A percentile compares a stretch with the other conserved stretches of the same genome.
Conservation (phyloP, 2,329 filamentous ascomycete species). For the Leptosphaerulina australis region DNA sequence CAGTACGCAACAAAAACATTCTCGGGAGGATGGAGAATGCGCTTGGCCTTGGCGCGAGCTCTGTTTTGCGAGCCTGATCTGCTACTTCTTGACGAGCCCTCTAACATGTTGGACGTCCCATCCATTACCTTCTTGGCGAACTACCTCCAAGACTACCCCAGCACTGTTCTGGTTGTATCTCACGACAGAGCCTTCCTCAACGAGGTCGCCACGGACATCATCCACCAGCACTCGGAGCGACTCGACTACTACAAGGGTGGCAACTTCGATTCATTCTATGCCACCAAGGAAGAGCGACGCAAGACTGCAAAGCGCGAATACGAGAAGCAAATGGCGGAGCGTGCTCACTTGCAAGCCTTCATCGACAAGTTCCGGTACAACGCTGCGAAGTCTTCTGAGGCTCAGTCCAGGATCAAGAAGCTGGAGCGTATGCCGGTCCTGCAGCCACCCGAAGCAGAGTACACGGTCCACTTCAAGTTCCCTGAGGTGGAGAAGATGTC, state of each 20-base stretch:
- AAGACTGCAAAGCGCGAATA: slow-evolving; percentile 98
- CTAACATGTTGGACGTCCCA: slow-evolving; percentile 99
- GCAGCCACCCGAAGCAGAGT: slow-evolving; percentile 88
- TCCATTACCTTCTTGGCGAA: slow-evolving; percentile 97
- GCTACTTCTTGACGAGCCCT: slow-evolving; percentile 95
- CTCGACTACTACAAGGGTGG: slow-evolving; percentile 98
- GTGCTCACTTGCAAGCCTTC: slow-evolving; percentile 92
- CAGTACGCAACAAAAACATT: slow-evolving; percentile 95
- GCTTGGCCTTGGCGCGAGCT: slow-evolving; percentile 89
- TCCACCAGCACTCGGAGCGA: slow-evolving; percentile 95
- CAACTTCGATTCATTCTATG: slow-evolving; percentile 80
- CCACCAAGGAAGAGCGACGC: slow-evolving; percentile 93
- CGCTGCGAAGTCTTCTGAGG: slow-evolving; percentile 96
- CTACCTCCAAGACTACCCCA: slow-evolving; percentile 92
- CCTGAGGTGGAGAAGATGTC: slow-evolving; percentile 97
- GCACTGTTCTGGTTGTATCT: slow-evolving; percentile 92
- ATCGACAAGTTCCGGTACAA: slow-evolving; percentile 99
- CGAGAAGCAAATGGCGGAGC: slow-evolving; percentile 95
- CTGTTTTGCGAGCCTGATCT: slow-evolving; percentile 98
- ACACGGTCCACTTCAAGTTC: slow-evolving; percentile 96
- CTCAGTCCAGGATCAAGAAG: slow-evolving; percentile 98
- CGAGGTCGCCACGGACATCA: slow-evolving; percentile 98
- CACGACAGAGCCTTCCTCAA: slow-evolving; percentile 99
- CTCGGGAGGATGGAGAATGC: slow-evolving; percentile 99
- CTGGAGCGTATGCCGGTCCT: slow-evolving; percentile 95